Evolutionary conservation across 1,284 basidiomycete genomes (phyloP).

Genomic region (Pseudozyma sp.): DNA sequence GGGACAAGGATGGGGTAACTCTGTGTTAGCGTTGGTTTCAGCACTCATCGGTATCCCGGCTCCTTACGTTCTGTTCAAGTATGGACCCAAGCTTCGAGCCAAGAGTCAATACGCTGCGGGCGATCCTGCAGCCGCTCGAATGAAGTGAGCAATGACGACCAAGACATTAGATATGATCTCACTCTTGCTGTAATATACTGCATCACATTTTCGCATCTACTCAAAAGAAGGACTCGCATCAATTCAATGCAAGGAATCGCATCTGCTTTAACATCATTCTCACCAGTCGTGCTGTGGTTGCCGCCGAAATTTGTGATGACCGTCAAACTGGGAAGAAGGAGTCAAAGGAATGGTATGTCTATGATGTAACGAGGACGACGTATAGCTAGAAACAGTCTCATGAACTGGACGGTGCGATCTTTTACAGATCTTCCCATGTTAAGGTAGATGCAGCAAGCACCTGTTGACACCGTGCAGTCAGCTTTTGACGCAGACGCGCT

Average conservation of each 20-base stretch:
- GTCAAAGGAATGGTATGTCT: neutral
- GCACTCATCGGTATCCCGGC: conserved; percentile 65
- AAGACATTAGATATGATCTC: neutral
- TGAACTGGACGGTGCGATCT: too few species aligned
- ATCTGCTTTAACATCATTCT: neutral
- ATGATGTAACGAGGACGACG: too few species aligned
- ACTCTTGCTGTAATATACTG: neutral
- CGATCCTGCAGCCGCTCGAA: conserved; percentile 19
- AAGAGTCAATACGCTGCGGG: conserved; percentile 56
- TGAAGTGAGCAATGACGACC: conserved; percentile 7
- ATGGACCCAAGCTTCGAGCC: conserved; percentile 51
- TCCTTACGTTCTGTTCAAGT: conserved; percentile 54
- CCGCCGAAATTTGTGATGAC: neutral
- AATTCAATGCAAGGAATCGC: neutral
- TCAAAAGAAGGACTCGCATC: neutral
- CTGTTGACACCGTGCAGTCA: too few species aligned
- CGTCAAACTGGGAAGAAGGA: neutral
- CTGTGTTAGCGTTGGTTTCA: conserved; percentile 61
- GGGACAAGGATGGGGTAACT: conserved; percentile 67
- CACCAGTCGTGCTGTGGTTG: neutral
- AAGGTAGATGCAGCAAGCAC: too few species aligned
- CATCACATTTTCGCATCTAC: neutral
- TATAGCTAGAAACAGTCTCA: too few species aligned
- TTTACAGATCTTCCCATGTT: too few species aligned
- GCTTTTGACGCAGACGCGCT: neutral